phyloP scores from a whole-genome alignment of 306 rosid genomes.

The Sesbania bispinosa region DNA sequence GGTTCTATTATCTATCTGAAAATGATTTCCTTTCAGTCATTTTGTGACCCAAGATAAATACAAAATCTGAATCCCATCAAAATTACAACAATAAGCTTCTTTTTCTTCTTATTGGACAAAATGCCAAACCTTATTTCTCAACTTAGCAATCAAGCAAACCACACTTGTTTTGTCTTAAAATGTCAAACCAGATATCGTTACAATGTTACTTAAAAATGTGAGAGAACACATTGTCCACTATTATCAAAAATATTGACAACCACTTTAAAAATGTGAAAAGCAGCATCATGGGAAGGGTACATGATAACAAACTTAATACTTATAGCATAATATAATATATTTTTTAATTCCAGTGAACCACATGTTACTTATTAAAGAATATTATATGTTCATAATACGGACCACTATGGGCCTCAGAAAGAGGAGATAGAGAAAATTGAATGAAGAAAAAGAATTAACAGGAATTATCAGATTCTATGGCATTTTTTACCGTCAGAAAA shows the following conservation, averaged over 20 bases:
- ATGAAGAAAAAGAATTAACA: neutral
- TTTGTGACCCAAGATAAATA: neutral
- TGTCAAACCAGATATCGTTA: neutral
- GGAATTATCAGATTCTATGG: neutral
- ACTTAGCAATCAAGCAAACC: neutral
- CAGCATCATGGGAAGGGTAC: no score
- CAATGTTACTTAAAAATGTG: neutral
- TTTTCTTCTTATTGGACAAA: constrained; percentile 10
- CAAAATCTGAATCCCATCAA: neutral
- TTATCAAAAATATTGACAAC: neutral
- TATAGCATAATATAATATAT: neutral
- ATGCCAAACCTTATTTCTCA: neutral
- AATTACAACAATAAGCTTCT: neutral
- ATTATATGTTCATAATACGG: neutral
- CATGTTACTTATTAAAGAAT: neutral
- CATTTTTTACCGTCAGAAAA: neutral
- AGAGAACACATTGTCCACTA: neutral
- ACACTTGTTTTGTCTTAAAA: neutral
- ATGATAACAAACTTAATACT: no score
- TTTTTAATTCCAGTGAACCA: neutral
- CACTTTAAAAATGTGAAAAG: neutral
- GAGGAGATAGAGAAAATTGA: neutral
- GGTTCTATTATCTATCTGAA: neutral
- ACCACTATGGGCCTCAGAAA: neutral
- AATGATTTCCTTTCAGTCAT: neutral